phyloP scores from a whole-genome alignment of 768 basidiomycete genomes.

The Suillus lakei region DNA sequence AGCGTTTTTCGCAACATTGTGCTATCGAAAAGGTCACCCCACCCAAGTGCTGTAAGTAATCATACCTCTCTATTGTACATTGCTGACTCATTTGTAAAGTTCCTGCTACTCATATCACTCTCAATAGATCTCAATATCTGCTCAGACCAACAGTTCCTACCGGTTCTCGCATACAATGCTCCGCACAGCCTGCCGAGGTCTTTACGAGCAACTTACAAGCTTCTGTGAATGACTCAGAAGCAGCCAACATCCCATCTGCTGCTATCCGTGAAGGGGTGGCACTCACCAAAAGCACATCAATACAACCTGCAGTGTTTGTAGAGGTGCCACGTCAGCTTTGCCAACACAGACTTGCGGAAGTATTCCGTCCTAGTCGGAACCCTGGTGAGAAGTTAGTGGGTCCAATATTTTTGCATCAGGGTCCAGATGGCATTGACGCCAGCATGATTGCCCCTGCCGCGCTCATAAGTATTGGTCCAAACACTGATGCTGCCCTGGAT shows the following conservation, averaged over 20 bases:
- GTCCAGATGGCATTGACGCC: background rate
- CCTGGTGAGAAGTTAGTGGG: no score
- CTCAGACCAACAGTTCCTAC: background rate
- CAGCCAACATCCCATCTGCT: no score
- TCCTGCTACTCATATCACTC: background rate
- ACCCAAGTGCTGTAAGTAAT: background rate
- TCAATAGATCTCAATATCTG: conserved; percentile 4
- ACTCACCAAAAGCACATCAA: background rate
- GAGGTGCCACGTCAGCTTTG: background rate
- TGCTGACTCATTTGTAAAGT: background rate
- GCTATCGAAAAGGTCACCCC: conserved; percentile 4
- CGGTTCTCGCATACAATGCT: background rate
- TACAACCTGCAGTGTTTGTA: background rate
- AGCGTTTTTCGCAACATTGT: conserved; percentile 9
- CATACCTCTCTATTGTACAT: background rate
- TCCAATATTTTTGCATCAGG: background rate
- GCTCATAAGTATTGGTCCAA: conserved; percentile 15
- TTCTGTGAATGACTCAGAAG: no score
- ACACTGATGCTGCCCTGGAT: conserved; percentile 14
- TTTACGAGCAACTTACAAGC: no score
- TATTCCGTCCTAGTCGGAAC: no score
- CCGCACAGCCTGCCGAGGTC: background rate
- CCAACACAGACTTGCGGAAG: no score
- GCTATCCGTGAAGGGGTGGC: no score
- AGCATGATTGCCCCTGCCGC: background rate